phyloP scores from a whole-genome alignment of 495 filamentous ascomycete genomes.

The Glarea lozoyensis region DNA sequence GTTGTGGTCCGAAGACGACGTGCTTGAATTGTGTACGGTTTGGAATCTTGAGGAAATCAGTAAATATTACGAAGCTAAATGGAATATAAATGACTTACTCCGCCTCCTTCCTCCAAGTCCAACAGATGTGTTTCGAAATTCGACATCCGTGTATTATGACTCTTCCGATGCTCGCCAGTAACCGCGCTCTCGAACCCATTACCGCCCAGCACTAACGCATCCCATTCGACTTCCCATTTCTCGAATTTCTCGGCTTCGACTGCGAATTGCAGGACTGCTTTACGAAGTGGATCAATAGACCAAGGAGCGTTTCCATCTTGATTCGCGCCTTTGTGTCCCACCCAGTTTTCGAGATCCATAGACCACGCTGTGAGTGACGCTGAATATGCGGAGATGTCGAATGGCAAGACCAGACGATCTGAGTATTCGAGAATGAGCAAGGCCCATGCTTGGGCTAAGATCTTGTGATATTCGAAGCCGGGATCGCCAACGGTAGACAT shows the following conservation, averaged over 20 bases:
- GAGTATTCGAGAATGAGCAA: conserved; percentile 80
- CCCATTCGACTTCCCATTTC: conserved; percentile 64
- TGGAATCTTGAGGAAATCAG: conserved; percentile 54
- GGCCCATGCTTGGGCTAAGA: conserved; percentile 70
- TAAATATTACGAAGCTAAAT: conserved; percentile 7
- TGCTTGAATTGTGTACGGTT: conserved; percentile 93
- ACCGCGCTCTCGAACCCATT: conserved; percentile 57
- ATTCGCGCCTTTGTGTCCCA: conserved; percentile 40
- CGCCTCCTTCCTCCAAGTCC: conserved; percentile 59
- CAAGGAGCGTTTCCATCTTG: conserved; percentile 32
- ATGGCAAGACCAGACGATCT: conserved; percentile 72
- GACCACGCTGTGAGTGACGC: conserved; percentile 55
- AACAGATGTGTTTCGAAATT: conserved; percentile 76
- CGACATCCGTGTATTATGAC: conserved; percentile 64
- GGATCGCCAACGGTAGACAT: conserved; percentile 73
- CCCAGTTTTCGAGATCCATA: conserved; percentile 56
- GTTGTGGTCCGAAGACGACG: conserved; percentile 74
- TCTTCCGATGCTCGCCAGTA: conserved; percentile 52
- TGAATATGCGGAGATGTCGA: conserved; percentile 65
- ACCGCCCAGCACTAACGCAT: conserved; percentile 50
- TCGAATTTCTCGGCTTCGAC: conserved; percentile 55
- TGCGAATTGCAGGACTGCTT: conserved; percentile 52
- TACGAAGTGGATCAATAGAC: conserved; percentile 47
- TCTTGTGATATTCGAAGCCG: conserved; percentile 69
- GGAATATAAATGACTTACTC: conserved; percentile 43